Percentiles rank a stretch among this genome's conserved stretches.
Evolutionary conservation across 352 stramenopile species (phyloP).

Genomic region (Plasmopara muralis): DNA sequence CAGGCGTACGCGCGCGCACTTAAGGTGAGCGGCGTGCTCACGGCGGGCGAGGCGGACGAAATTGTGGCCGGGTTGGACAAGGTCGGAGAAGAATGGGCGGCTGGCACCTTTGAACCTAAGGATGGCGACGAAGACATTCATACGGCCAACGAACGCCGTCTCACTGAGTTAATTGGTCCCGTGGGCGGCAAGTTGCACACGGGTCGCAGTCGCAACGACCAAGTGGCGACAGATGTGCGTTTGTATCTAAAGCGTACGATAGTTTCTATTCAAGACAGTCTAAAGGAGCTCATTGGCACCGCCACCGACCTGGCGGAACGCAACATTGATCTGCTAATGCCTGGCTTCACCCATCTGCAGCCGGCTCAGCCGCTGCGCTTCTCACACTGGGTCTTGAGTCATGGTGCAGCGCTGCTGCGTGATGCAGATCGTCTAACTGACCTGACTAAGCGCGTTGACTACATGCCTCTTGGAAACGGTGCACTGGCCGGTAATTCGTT

Average conservation of each 20-base stretch:
- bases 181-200: slow-evolving; percentile 98
- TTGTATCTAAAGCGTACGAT: slow-evolving; percentile 89
- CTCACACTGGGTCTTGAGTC: slow-evolving; percentile 96
- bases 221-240: slow-evolving; percentile 96
- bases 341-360: slow-evolving; percentile 98
- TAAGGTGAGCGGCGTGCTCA: slow-evolving; percentile 90
- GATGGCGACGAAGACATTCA: slow-evolving; percentile 98
- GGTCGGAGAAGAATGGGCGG: slow-evolving; percentile 25
- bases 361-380: slow-evolving; percentile 97
- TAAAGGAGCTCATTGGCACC: slow-evolving; percentile 90
- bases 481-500: slow-evolving; percentile 98
- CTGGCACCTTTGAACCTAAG: slow-evolving; percentile 79
- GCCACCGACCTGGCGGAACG: slow-evolving; percentile 84
- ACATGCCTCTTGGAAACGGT: slow-evolving; percentile 94
- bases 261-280: slow-evolving; percentile 49
- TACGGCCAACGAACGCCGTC: slow-evolving; percentile 96
- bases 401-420: slow-evolving; percentile 89
- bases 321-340: slow-evolving; percentile 95
- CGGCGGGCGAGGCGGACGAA: slow-evolving; percentile 69
- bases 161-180: slow-evolving; percentile 96
- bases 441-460: slow-evolving; percentile 92
- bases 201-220: slow-evolving; percentile 94
- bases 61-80: slow-evolving; percentile 27
- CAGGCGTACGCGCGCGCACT: slow-evolving; percentile 93
- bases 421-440: slow-evolving; percentile 93